Evolutionary conservation across 345 rosid genomes (phyloP).

Genomic region (Sisymbrium altissimum): DNA sequence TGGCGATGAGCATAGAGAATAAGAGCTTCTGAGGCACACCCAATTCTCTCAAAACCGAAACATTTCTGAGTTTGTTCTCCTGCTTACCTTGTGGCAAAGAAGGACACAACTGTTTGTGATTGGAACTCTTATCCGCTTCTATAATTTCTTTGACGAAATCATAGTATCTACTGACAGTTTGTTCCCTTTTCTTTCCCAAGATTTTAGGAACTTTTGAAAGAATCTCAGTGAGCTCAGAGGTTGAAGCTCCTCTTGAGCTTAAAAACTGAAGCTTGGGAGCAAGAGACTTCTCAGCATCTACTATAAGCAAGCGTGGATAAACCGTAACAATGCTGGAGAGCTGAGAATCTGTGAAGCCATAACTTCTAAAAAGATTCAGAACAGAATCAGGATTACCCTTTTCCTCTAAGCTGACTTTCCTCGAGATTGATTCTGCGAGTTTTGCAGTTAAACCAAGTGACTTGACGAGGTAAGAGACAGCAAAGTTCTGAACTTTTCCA

Average conservation of each 20-base stretch:
- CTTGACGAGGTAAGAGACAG: constrained; percentile 12
- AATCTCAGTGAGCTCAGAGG: constrained; percentile 10
- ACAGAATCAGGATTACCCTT: neutral
- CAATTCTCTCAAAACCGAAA: neutral
- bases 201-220: constrained; percentile 13
- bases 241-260: constrained; percentile 27
- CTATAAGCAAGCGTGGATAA: constrained; percentile 14
- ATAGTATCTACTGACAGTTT: neutral
- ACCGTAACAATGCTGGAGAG: neutral
- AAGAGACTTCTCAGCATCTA: constrained; percentile 12
- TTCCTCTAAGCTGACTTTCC: neutral
- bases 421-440: constrained; percentile 10
- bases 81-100: neutral
- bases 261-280: constrained; percentile 31
- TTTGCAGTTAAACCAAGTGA: constrained; percentile 25
- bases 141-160: constrained; percentile 11
- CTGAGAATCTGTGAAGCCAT: constrained; percentile 31
- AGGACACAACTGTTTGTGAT: neutral
- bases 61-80: neutral
- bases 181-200: neutral
- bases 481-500: neutral
- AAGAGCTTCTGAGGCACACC: neutral
- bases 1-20: neutral
- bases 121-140: neutral
- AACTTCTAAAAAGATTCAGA: neutral